These are phyloP conservation scores for Colletotrichum costaricense DNA, from an alignment of 2,329 filamentous ascomycete species.

Conservation along the genomic window DNA sequence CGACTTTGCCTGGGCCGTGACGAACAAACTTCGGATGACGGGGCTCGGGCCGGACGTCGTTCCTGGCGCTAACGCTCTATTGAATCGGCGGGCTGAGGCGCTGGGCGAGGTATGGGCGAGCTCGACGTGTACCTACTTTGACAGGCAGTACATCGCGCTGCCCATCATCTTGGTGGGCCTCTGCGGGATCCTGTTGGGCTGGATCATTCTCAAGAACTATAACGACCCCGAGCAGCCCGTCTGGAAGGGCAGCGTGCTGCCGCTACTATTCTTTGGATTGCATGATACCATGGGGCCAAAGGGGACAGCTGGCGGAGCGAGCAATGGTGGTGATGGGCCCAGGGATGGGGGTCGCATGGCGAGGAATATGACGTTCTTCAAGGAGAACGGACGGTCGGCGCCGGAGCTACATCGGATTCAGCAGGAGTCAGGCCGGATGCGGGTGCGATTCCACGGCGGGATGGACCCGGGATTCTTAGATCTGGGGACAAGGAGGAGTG, in stretches of 20 bases:
- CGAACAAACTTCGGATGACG: conserved; percentile 31
- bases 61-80: neutral
- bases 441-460: conserved; percentile 26
- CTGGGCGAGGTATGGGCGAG: conserved; percentile 13
- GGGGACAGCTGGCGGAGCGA: neutral
- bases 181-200: conserved; percentile 18
- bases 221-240: conserved; percentile 28
- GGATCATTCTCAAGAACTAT: conserved; percentile 26
- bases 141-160: conserved; percentile 14
- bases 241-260: conserved; percentile 31
- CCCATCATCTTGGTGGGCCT: conserved; percentile 1
- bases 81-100: neutral
- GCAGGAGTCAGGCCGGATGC: conserved; percentile 20
- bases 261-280: conserved; percentile 24
- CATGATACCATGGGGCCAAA: neutral
- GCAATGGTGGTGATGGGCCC: neutral
- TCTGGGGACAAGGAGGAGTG: conserved; percentile 7
- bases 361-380: conserved; percentile 16
- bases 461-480: conserved; percentile 26
- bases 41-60: conserved; percentile 5
- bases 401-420: conserved; percentile 23
- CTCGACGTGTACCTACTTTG: conserved; percentile 22
- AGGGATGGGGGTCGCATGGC: neutral
- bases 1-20: conserved; percentile 24
- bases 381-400: conserved; percentile 5